Base-by-base conservation (phyloP, 768 basidiomycete species). In the Termitomyces sp. region DNA sequence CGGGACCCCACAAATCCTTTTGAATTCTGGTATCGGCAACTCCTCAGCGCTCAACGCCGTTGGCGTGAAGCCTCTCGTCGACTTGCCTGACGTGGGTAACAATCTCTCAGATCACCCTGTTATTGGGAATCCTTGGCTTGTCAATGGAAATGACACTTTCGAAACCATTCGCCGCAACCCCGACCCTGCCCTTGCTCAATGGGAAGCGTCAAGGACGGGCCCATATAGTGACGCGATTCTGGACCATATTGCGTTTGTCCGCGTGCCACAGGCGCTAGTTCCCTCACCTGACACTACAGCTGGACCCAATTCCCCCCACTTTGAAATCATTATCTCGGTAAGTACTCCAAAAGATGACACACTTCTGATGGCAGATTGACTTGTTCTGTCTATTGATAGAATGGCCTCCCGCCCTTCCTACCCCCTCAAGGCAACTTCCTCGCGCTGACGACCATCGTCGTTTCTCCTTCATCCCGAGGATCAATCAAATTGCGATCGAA, bases 1-100 rank as follows among this genome's bases (percentile, higher is more conserved):
- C 44, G 73, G 71, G 9, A 76, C 76, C 2, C 73, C 76, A 0
- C 70, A 73, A 2, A 68, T 78, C 33, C 65, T 77, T 7, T 61
- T 73, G 49, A 68, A 72, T 30, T 75, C 73, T 13, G 76, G 76
- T 34, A 74, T 78, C 22, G 76, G 77, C 15, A 64, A 67, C 39
- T 56, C 53, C 13, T 34, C 44, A 31, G 65, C 66, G 13, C 67
- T 76, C 1, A 51, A 54, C 27, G 30, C 48, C 5, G 22, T 72
- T 20, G 69, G 68, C 7, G 71, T 76, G 30, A 58, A 34, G 1
- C 59, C 71, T 15, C 24, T 71, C 16, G 58, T 75, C 4, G 44
- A 74, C 55, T 57, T 70, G 22, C 74, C 74, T 5, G 66, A 67
- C 50, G 75, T 77, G 3, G 76, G 76, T 9, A 66, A 65, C 51